phyloP scores from a whole-genome alignment of 1,284 basidiomycete genomes.

The Cutaneotrichosporon sp. region DNA sequence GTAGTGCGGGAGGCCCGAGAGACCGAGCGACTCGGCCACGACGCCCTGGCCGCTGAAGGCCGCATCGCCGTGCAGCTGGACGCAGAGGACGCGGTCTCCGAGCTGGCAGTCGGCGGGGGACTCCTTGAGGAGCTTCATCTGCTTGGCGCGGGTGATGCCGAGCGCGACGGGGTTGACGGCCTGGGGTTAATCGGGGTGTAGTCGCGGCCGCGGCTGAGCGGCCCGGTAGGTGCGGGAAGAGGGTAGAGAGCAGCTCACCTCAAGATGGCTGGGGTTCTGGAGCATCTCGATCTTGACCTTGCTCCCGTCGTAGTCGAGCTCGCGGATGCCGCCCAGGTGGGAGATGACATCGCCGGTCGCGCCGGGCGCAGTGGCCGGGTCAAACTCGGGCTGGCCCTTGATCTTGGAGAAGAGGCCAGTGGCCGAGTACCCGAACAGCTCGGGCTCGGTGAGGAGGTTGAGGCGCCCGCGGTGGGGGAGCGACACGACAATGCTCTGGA shows the following conservation, averaged over 20 bases:
- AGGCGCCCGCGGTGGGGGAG: constrained; percentile 75
- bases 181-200: too few species aligned
- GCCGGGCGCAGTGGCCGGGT: constrained; percentile 62
- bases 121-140: constrained; percentile 74
- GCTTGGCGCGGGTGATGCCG: constrained; percentile 88
- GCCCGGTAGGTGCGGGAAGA: too few species aligned
- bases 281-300: constrained; percentile 70
- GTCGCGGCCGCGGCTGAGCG: too few species aligned
- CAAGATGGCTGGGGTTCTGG: constrained; percentile 85
- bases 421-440: constrained; percentile 67
- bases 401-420: constrained; percentile 80
- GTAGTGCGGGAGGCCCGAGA: constrained; percentile 83
- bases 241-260: constrained; percentile 44
- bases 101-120: constrained; percentile 67
- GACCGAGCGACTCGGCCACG: constrained; percentile 80
- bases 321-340: constrained; percentile 64
- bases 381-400: constrained; percentile 69
- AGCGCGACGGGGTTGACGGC: constrained; percentile 81
- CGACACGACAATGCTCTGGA: constrained; percentile 67
- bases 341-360: constrained; percentile 82
- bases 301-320: constrained; percentile 52
- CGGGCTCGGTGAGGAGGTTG: constrained; percentile 70
- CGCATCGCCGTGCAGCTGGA: constrained; percentile 86
- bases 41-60: constrained; percentile 87
- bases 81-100: constrained; percentile 81